phyloP scores from a whole-genome alignment of 495 filamentous ascomycete genomes.

The Talaromyces thailandensis region DNA sequence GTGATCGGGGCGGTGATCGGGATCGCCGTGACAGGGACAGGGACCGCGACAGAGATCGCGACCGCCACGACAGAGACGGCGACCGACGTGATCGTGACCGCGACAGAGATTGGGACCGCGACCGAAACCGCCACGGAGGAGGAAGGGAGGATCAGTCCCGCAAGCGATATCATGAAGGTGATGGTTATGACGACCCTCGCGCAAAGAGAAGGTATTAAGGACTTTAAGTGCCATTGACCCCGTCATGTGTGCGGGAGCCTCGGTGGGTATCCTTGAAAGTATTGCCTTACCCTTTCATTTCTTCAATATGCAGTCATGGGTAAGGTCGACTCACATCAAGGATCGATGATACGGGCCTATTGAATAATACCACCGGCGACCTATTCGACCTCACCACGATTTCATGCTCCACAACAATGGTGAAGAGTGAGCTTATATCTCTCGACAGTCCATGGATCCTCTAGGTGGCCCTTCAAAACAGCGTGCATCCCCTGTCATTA shows the following conservation, averaged over 20 bases:
- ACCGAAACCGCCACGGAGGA: slow-evolving; percentile 46
- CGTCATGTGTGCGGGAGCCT: slow-evolving; percentile 23
- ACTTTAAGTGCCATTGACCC: slow-evolving; percentile 17
- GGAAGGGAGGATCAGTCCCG: slow-evolving; percentile 46
- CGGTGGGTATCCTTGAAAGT: slow-evolving; percentile 41
- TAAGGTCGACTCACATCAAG: slow-evolving; percentile 36
- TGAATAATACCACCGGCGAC: slow-evolving; percentile 6
- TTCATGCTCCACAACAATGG: slow-evolving; percentile 3
- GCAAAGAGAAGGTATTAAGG: slow-evolving; percentile 67
- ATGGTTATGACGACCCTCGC: slow-evolving; percentile 68
- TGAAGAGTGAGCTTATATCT: not conserved
- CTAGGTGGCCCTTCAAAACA: not conserved
- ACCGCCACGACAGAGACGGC: slow-evolving; percentile 30
- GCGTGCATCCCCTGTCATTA: not conserved
- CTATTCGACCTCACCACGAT: not conserved
- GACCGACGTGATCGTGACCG: slow-evolving; percentile 49
- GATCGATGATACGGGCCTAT: not conserved
- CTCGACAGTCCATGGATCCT: not conserved
- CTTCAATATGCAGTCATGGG: slow-evolving; percentile 52
- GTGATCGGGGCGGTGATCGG: slow-evolving; percentile 47
- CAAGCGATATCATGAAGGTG: slow-evolving; percentile 49
- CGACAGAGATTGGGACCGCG: slow-evolving; percentile 25
- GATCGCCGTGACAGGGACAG: slow-evolving; percentile 53
- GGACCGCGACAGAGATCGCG: slow-evolving; percentile 45
- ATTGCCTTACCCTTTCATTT: slow-evolving; percentile 33